Conservation (phyloP, 208 protist species). For the Trypanosoma brucei region DNA sequence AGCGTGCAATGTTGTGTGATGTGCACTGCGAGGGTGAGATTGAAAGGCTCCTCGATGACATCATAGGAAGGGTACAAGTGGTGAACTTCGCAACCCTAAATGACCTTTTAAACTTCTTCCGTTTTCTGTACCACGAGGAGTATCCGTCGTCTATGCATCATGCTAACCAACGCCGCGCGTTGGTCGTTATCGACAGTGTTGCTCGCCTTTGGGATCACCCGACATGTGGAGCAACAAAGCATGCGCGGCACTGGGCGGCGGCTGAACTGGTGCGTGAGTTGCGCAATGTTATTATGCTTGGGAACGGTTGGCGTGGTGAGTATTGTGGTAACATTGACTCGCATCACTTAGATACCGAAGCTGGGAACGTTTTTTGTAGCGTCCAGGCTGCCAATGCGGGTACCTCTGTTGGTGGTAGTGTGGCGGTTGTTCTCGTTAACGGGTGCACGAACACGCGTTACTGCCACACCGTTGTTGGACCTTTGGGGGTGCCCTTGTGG, state of each 20-base stretch:
- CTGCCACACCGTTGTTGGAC: not conserved
- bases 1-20: not conserved
- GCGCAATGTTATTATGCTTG: constrained; percentile 9
- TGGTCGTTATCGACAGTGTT: constrained; percentile 16
- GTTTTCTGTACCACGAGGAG: constrained; percentile 14
- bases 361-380: not conserved
- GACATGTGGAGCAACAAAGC: constrained; percentile 4
- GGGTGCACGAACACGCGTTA: constrained; percentile 7
- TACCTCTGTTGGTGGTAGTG: constrained; percentile 1
- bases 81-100: constrained; percentile 15
- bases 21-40: constrained; percentile 3
- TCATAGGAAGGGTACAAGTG: constrained; percentile 12
- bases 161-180: constrained; percentile 5
- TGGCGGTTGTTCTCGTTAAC: constrained; percentile 20
- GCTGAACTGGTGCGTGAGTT: constrained; percentile 19
- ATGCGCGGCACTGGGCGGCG: constrained; percentile 22
- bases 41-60: not conserved
- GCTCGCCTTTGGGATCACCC: constrained; percentile 19
- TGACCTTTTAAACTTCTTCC: constrained; percentile 20
- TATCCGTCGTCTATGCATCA: constrained; percentile 2
- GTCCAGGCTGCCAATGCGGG: not conserved
- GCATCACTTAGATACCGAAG: not conserved
- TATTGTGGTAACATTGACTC: not conserved
- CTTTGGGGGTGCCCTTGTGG: constrained; percentile 18
- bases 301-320: constrained; percentile 16